phyloP scores from a whole-genome alignment of 208 protist genomes.

The Trypanosoma caninum region DNA sequence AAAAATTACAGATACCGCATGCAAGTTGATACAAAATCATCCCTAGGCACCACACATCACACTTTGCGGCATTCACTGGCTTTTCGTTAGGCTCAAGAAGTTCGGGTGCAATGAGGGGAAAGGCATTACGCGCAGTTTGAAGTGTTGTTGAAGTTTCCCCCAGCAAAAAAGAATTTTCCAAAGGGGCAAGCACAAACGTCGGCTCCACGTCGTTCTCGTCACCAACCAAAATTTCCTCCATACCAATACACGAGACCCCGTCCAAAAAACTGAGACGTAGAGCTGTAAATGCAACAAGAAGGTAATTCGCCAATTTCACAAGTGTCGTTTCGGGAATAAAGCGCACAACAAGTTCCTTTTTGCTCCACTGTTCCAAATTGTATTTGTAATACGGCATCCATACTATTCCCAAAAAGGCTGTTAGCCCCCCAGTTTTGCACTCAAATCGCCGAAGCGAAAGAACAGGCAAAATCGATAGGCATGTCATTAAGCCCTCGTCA shows the following conservation, averaged over 20 bases:
- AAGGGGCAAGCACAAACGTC: conserved; percentile 30
- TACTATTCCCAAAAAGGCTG: conserved; percentile 39
- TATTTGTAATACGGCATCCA: conserved; percentile 68
- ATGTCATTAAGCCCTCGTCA: conserved; percentile 31
- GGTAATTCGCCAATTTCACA: conserved; percentile 32
- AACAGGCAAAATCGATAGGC: conserved; percentile 48
- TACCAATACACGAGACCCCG: conserved; percentile 24
- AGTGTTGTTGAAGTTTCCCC: background rate
- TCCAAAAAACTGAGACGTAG: conserved; percentile 10
- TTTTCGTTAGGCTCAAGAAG: background rate
- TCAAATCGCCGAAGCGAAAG: conserved; percentile 35
- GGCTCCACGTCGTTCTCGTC: conserved; percentile 25
- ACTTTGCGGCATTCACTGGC: conserved; percentile 17
- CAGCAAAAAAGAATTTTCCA: background rate
- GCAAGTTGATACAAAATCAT: conserved; percentile 50
- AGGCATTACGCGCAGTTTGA: background rate
- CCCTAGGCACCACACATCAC: conserved; percentile 54
- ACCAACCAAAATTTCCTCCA: conserved; percentile 45
- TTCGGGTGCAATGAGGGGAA: conserved; percentile 14
- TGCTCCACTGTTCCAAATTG: conserved; percentile 49
- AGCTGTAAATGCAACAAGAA: conserved; percentile 28
- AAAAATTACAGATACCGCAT: conserved; percentile 21
- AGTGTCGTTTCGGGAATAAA: conserved; percentile 37
- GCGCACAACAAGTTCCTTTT: conserved; percentile 2
- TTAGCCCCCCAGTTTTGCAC: conserved; percentile 27